Conservation (phyloP, 148 eudicot genomes). For the Chenopodium quinoa region DNA sequence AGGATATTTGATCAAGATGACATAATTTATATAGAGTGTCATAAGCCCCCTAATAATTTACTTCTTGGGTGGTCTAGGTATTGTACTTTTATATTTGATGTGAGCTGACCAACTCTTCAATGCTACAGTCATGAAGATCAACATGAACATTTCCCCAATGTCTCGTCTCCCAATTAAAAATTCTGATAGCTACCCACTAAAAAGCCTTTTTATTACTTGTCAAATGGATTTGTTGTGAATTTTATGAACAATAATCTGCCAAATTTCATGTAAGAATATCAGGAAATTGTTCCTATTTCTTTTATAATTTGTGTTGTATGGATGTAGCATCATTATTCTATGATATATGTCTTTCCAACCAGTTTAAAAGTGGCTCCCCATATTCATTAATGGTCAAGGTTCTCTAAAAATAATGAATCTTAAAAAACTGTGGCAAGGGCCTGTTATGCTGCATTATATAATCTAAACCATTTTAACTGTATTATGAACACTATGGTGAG, state of each 20-base stretch:
- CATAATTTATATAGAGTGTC: too few species aligned
- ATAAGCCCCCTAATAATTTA: too few species aligned
- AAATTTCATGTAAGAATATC: not conserved
- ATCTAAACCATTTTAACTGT: too few species aligned
- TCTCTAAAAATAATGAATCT: not conserved
- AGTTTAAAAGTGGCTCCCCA: not conserved
- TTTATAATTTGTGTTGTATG: not conserved
- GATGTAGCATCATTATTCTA: not conserved
- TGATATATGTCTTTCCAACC: not conserved
- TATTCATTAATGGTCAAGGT: not conserved
- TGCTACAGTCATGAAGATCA: not conserved
- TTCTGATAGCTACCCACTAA: not conserved
- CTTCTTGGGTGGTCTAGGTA: too few species aligned
- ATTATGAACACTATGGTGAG: not conserved
- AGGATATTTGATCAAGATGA: too few species aligned
- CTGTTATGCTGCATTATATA: too few species aligned
- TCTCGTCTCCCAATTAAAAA: not conserved
- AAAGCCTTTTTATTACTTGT: not conserved
- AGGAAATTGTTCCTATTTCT: not conserved
- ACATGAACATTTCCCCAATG: not conserved
- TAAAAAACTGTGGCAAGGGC: too few species aligned
- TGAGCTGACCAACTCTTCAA: not conserved
- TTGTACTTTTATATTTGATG: not conserved
- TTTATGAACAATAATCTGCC: not conserved
- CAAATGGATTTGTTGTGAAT: not conserved